Conservation (phyloP, 192 early-diverging fungal genomes). For the Podila verticillata region DNA sequence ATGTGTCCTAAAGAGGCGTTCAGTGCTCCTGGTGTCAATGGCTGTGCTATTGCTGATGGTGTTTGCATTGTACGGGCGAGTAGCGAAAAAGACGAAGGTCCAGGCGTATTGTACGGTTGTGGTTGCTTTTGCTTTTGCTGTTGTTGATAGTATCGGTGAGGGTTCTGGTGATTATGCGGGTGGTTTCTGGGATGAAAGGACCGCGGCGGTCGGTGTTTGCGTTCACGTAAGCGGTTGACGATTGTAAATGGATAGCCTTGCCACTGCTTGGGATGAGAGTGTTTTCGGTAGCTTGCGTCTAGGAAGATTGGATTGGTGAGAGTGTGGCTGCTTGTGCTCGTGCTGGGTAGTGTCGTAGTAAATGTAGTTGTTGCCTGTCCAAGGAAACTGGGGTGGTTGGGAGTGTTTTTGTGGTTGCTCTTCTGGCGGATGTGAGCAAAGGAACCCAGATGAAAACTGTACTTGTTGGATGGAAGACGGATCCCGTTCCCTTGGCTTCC, state of each 20-base stretch:
- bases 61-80: not conserved
- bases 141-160: conserved; percentile 30
- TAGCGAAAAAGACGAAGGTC: not conserved
- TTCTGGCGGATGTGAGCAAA: not conserved
- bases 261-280: not conserved
- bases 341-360: not conserved
- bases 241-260: not conserved
- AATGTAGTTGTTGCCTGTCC: not conserved
- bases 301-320: not conserved
- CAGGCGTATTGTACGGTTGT: not conserved
- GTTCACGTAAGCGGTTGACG: not conserved
- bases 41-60: not conserved
- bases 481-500: not conserved
- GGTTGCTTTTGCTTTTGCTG: not conserved
- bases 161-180: conserved; percentile 12
- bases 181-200: not conserved
- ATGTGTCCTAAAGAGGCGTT: not conserved
- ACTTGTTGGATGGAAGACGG: not conserved
- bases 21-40: conserved; percentile 1
- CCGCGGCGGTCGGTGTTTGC: not conserved
- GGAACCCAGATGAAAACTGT: not conserved
- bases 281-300: not conserved
- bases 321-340: conserved; percentile 2
- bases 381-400: not conserved
- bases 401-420: not conserved